These are phyloP conservation scores for Aphanomyces invadans DNA, from an alignment of 352 stramenopile genomes.

Conservation along the genomic window DNA sequence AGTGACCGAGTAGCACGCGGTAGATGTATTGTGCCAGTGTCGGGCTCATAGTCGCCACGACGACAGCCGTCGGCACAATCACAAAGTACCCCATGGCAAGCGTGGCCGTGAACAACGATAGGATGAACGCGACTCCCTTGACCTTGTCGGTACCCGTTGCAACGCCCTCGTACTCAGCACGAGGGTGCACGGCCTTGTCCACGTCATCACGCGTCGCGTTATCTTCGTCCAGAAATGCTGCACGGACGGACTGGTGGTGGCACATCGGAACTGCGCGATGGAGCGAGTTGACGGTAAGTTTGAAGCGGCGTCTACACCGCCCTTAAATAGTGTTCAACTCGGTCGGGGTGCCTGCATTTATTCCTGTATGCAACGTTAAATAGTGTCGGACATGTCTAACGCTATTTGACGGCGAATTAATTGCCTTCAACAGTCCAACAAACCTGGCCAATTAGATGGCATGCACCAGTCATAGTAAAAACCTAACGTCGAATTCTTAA, in stretches of 20 bases:
- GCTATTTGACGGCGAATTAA: not conserved
- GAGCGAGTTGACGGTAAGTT: not conserved
- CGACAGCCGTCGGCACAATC: conserved; percentile 42
- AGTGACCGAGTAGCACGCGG: conserved; percentile 39
- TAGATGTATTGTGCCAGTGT: conserved; percentile 31
- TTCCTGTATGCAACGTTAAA: not conserved
- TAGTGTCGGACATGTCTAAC: not conserved
- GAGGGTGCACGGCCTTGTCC: conserved; percentile 35
- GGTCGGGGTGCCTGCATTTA: not conserved
- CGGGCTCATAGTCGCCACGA: conserved; percentile 31
- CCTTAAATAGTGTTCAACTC: not conserved
- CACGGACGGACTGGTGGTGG: not conserved
- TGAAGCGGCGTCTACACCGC: not conserved
- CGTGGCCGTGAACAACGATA: conserved; percentile 46
- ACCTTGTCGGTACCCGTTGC: conserved; percentile 35
- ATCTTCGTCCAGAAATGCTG: not conserved
- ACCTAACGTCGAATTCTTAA: not conserved
- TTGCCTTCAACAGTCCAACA: not conserved
- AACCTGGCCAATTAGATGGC: not conserved
- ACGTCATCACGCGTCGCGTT: not conserved
- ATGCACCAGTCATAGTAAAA: not conserved
- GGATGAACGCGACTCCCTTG: conserved; percentile 41
- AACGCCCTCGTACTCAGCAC: conserved; percentile 38
- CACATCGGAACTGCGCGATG: not conserved
- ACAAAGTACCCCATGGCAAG: conserved; percentile 55